These are phyloP conservation scores for Dactylellina cionopaga DNA, from an alignment of 2,329 filamentous ascomycete species.

Conservation along the genomic window DNA sequence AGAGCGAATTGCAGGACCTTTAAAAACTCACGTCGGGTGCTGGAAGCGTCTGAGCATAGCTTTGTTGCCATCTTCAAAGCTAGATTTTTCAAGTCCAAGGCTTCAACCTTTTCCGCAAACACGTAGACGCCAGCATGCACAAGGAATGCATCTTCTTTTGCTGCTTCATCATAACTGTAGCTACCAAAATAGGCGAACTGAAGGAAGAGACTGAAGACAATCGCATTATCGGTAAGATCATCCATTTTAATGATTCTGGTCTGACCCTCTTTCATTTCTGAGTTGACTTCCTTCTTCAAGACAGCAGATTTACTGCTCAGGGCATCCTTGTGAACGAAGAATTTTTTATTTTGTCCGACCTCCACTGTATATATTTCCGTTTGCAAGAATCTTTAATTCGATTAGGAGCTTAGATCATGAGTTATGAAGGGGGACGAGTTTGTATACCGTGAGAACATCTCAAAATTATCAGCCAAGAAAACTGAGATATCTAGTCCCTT, in stretches of 20 bases:
- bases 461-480: constrained; percentile 9
- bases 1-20: constrained; percentile 31
- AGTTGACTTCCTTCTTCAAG: constrained; percentile 17
- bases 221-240: not conserved
- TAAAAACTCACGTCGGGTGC: not conserved
- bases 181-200: constrained; percentile 41
- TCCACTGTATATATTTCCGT: constrained; percentile 27
- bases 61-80: constrained; percentile 34
- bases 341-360: constrained; percentile 15
- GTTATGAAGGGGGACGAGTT: not conserved
- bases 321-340: constrained; percentile 23
- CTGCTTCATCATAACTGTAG: constrained; percentile 19
- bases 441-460: constrained; percentile 10
- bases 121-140: constrained; percentile 42
- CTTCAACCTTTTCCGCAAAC: constrained; percentile 37
- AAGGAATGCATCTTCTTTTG: constrained; percentile 24
- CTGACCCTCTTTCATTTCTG: constrained; percentile 24
- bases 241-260: constrained; percentile 21
- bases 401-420: not conserved
- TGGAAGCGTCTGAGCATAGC: not conserved
- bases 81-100: constrained; percentile 25
- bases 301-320: constrained; percentile 20
- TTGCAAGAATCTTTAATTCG: constrained; percentile 7
- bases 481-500: not conserved
- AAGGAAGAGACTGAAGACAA: constrained; percentile 24